These are phyloP conservation scores for Paramecium tetraurelia DNA, from an alignment of 73 alveolate species.

Conservation along the genomic window DNA sequence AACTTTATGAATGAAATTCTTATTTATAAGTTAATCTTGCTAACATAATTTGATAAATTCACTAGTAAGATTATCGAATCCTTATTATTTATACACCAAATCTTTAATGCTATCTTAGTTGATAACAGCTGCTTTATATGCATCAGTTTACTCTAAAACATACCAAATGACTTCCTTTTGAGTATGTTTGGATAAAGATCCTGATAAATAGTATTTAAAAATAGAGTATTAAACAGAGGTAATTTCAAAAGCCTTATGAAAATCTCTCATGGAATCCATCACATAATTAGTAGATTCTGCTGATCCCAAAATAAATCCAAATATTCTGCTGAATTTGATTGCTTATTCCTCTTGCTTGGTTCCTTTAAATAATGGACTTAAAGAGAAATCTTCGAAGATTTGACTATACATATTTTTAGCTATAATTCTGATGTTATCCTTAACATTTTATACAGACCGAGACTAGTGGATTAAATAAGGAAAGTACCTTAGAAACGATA, in stretches of 20 bases:
- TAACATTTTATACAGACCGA: not conserved
- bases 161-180: not conserved
- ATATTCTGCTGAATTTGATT: not conserved
- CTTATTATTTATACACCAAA: not conserved
- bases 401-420: not conserved
- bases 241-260: not conserved
- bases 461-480: not conserved
- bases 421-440: not conserved
- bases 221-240: not conserved
- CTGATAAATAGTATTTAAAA: not conserved
- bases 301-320: not conserved
- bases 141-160: not conserved
- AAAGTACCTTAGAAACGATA: not conserved
- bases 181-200: not conserved
- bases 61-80: not conserved
- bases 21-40: not conserved
- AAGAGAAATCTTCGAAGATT: not conserved
- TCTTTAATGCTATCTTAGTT: not conserved
- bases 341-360: not conserved
- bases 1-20: not conserved
- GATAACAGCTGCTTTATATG: constrained; percentile 16
- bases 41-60: not conserved
- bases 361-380: not conserved
- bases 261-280: constrained; percentile 10
- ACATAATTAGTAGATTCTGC: constrained; percentile 14